Percentiles rank a stretch among this genome's conserved stretches.
Evolutionary conservation across 192 early-diverging fungal genomes (phyloP).

Genomic region (Coemansia sp.): DNA sequence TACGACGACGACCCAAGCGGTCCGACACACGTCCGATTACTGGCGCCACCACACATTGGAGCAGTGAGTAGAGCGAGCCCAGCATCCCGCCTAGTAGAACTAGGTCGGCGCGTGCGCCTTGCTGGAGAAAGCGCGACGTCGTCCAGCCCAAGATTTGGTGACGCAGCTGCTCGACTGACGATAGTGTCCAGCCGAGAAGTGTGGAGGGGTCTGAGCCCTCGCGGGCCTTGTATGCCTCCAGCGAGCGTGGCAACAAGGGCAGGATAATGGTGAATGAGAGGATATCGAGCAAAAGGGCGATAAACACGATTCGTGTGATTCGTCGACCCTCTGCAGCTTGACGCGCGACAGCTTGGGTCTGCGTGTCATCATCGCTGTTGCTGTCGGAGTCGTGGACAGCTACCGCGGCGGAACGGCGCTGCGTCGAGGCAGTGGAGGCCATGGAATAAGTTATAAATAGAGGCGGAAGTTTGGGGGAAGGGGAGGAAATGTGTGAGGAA

Average conservation of each 20-base stretch:
- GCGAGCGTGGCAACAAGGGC: conserved; percentile 88
- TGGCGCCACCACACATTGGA: conserved; percentile 89
- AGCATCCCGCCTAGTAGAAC: conserved; percentile 91
- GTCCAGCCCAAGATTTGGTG: conserved; percentile 23
- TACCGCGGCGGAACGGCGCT: not conserved
- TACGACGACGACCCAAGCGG: conserved; percentile 75
- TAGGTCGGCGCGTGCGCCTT: conserved; percentile 57
- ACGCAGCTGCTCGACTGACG: conserved; percentile 22
- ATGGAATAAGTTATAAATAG: not conserved
- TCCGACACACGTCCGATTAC: conserved; percentile 84
- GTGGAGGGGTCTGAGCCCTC: conserved; percentile 48
- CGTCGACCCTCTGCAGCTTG: conserved; percentile 30
- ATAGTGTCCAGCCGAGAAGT: conserved; percentile 42
- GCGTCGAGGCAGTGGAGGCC: conserved; percentile 7
- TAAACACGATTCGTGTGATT: conserved; percentile 67
- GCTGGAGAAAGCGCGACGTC: conserved; percentile 41
- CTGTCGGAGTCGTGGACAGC: not conserved
- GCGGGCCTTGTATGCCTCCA: conserved; percentile 81
- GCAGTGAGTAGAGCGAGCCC: conserved; percentile 91
- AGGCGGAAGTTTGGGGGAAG: not conserved
- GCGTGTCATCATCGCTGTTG: not conserved
- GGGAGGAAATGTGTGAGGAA: not conserved
- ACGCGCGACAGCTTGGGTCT: not conserved
- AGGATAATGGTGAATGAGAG: conserved; percentile 98
- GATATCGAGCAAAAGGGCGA: conserved; percentile 90